Conservation (phyloP, 2,329 filamentous ascomycete genomes). For the Camptophora hylomeconis region DNA sequence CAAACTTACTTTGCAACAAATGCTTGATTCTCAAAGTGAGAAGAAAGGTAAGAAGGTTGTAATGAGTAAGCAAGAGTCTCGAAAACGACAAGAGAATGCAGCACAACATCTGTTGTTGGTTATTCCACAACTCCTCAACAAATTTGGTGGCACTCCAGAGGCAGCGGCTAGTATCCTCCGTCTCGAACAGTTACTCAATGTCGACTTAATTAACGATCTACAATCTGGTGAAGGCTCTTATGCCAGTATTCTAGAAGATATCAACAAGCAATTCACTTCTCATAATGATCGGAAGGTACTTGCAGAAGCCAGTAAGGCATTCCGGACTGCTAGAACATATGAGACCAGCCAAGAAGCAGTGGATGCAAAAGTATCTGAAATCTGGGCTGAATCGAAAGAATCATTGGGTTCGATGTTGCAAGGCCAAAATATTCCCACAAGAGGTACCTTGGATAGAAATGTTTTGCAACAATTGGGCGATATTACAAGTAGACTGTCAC, state of each 20-base stretch:
- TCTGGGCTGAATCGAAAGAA: constrained; percentile 77
- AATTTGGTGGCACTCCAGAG: constrained; percentile 79
- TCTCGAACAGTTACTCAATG: constrained; percentile 72
- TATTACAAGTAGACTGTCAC: constrained; percentile 64
- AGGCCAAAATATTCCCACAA: constrained; percentile 56
- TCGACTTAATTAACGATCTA: constrained; percentile 77
- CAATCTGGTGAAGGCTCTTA: constrained; percentile 76
- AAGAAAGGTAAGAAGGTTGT: constrained; percentile 45
- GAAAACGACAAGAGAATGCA: constrained; percentile 63
- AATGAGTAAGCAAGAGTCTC: constrained; percentile 45
- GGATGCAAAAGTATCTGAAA: constrained; percentile 61
- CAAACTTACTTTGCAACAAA: constrained; percentile 55
- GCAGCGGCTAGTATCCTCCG: constrained; percentile 77
- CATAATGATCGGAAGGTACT: constrained; percentile 80
- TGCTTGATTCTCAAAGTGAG: constrained; percentile 47
- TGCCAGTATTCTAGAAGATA: constrained; percentile 70
- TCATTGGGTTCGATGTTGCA: constrained; percentile 59
- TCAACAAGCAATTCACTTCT: constrained; percentile 86
- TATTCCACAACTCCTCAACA: constrained; percentile 78
- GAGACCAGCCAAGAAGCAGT: constrained; percentile 81
- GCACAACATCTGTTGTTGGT: constrained; percentile 63
- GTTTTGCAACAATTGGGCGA: constrained; percentile 59
- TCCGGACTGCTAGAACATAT: constrained; percentile 73
- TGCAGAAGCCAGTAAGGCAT: constrained; percentile 65
- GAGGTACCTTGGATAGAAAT: constrained; percentile 54